Base-by-base conservation (phyloP, 768 basidiomycete genomes). In the Mycena metata region DNA sequence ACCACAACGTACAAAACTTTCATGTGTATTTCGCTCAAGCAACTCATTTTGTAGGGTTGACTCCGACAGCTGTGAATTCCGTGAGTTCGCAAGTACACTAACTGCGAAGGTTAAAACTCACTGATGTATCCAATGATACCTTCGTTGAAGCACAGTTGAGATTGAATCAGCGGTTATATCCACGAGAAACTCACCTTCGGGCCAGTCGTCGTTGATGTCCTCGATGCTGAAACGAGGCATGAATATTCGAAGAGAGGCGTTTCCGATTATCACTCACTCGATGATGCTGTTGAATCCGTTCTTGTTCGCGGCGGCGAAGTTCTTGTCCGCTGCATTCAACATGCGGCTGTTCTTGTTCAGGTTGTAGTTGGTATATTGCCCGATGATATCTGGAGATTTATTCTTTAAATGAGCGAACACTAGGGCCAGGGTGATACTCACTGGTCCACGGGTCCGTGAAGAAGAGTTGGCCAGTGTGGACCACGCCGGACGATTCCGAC, bases 401-500 rank as follows among this genome's bases (percentile, higher is more conserved):
- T 21, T 51, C 23, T 43, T 30, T 56, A 15, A 41, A 1, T 2
- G 30, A 21, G 10, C 21, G 12, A n/a, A 42, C 15, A 10, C 39
- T 10, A 39, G 15, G 39, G 39, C 30, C 30, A 39, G 10, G 39
- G 11, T 39, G 17, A 21, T 46, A 60, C 51, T 12, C 46, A 57
- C 70, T 43, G 23, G 77, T 81, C 79, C 79, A 80, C 30, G 65
- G 66, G 58, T 83, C 82, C 19, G 77, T 76, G 73, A 83, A 83
- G 78, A 82, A 84, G 21, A 83, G 69, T 63, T 80, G 80, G 9
- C 83, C 82, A 46, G 77, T 71, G 67, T 83, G 82, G 11, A 74
- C 46, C 8, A 78, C 72, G 4, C 62, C 57, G 5, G 77, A 76
- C 33, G 75, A 67, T 26, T 73, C 62, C 23, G 75, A 71, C 17